phyloP scores from a whole-genome alignment of 352 stramenopile species.

The Pythium pyrilobum region DNA sequence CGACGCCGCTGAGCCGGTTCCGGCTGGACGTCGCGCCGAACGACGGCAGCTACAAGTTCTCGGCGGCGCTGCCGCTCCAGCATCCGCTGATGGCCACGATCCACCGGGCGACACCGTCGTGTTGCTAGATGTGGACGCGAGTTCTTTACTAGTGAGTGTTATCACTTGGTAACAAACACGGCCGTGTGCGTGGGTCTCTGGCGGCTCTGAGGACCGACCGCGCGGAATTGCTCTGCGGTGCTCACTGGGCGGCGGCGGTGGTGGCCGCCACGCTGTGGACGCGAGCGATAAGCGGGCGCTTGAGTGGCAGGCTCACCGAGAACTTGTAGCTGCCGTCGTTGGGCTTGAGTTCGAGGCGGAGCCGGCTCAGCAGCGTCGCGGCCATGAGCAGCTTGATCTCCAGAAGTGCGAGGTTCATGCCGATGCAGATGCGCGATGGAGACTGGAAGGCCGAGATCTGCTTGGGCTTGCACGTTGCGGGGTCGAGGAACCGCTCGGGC shows the following conservation, averaged over 20 bases:
- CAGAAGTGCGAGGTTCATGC: slow-evolving; percentile 37
- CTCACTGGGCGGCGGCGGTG: too few species aligned
- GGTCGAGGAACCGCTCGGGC: slow-evolving; percentile 26
- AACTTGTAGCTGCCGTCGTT: slow-evolving; percentile 15
- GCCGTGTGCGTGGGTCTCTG: too few species aligned
- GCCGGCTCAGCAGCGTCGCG: slow-evolving; percentile 29
- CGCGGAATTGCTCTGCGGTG: too few species aligned
- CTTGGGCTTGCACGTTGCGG: slow-evolving; percentile 3
- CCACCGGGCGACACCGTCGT: too few species aligned
- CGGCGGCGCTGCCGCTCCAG: background rate
- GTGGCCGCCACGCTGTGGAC: too few species aligned
- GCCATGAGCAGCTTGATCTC: slow-evolving; percentile 39
- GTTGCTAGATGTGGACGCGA: too few species aligned
- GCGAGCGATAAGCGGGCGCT: slow-evolving; percentile 3
- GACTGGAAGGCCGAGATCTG: slow-evolving; percentile 29
- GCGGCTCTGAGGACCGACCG: too few species aligned
- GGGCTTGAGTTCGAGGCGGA: slow-evolving; percentile 17
- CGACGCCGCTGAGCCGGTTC: slow-evolving; percentile 30
- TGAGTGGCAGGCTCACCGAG: slow-evolving; percentile 9
- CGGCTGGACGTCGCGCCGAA: slow-evolving; percentile 6
- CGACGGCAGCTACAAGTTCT: slow-evolving; percentile 7
- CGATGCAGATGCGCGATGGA: slow-evolving; percentile 32
- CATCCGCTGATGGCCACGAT: slow-evolving; percentile 5
- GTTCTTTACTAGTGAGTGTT: too few species aligned
- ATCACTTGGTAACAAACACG: too few species aligned